phyloP scores from a whole-genome alignment of 2,329 filamentous ascomycete species.

The Akanthomyces dipterigenus region DNA sequence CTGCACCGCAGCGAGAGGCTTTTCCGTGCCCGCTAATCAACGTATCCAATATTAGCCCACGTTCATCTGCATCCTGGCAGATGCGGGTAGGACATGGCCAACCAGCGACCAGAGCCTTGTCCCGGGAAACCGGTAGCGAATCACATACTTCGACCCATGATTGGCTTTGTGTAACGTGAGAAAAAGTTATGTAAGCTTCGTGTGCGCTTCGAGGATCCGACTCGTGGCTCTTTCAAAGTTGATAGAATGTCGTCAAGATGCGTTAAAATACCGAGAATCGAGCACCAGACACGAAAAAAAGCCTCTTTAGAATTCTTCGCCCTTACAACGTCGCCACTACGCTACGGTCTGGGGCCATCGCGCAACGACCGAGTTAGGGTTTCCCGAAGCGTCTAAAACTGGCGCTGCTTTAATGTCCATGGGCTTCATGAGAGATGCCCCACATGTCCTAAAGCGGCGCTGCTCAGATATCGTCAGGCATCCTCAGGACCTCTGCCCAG shows the following conservation, averaged over 20 bases:
- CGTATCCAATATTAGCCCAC: not conserved
- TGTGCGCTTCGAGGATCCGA: not conserved
- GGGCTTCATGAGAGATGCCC: not conserved
- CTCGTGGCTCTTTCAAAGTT: not conserved
- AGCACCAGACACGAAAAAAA: not conserved
- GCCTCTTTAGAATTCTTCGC: not conserved
- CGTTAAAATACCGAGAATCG: not conserved
- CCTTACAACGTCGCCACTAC: not conserved
- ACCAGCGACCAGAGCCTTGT: not conserved
- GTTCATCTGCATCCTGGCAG: conserved; percentile 2
- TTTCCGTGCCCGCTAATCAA: conserved; percentile 60
- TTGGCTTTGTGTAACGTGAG: conserved; percentile 28
- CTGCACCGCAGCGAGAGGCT: not conserved
- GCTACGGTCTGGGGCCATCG: not conserved
- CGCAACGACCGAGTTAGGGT: not conserved
- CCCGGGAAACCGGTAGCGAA: not conserved
- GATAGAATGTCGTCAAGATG: not conserved
- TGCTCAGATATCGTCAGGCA: not conserved
- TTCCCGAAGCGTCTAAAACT: not conserved
- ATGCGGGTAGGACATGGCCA: not conserved
- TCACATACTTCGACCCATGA: conserved; percentile 54
- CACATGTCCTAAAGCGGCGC: conserved; percentile 16
- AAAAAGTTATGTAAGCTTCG: not conserved
- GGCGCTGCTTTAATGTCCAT: not conserved
- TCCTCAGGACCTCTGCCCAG: too few relatives aligned